A percentile compares a stretch with the other conserved stretches of the same genome.
phyloP scores from a whole-genome alignment of 2,329 filamentous ascomycete genomes.

The Trichoderma atroviride region DNA sequence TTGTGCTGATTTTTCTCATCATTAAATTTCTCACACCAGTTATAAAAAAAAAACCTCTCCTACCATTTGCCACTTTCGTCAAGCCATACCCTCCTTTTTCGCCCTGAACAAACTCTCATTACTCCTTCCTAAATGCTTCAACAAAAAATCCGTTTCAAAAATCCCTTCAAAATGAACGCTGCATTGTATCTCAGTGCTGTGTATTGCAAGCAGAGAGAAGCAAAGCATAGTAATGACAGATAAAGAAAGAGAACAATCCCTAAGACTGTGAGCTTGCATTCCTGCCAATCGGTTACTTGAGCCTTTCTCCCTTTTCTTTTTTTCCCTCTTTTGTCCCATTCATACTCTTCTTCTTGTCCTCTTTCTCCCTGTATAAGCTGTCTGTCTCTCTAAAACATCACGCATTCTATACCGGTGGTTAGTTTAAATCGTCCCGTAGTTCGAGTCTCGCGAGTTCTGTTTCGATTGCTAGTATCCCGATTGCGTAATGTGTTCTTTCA shows the following conservation, averaged over 20 bases:
- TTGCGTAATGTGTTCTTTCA: constrained; percentile 71
- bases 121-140: neutral
- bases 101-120: neutral
- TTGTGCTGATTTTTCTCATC: neutral
- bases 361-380: neutral
- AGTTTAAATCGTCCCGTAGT: constrained; percentile 38
- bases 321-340: neutral
- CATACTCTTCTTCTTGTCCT: neutral
- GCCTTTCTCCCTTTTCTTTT: neutral
- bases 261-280: neutral
- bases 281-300: neutral
- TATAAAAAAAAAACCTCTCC: neutral
- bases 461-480: constrained; percentile 78
- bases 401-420: constrained; percentile 11
- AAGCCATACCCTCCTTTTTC: neutral
- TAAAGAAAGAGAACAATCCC: neutral
- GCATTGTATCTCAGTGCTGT: neutral
- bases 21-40: neutral
- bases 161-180: neutral
- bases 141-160: neutral
- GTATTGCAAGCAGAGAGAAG: neutral
- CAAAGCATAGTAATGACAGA: neutral
- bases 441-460: constrained; percentile 69
- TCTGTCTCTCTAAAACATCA: constrained; percentile 1
- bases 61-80: neutral